Evolutionary conservation across 768 basidiomycete species (phyloP).

Genomic region (Sistotremastrum suecicum): DNA sequence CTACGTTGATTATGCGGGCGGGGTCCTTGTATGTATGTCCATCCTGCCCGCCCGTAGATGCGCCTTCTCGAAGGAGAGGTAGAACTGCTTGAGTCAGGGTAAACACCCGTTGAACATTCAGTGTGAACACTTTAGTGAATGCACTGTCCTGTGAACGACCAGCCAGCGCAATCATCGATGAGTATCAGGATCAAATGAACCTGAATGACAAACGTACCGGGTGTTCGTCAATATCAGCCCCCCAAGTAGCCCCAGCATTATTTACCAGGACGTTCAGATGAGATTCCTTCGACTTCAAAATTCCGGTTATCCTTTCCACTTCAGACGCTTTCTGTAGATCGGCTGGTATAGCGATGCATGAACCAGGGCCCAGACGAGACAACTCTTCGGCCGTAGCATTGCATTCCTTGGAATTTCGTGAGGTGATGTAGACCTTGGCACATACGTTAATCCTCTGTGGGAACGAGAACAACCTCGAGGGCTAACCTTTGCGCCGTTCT

Average conservation of each 20-base stretch:
- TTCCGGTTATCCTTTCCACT: conserved; percentile 36
- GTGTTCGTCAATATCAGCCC: conserved; percentile 29
- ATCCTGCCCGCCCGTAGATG: conserved; percentile 23
- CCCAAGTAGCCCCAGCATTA: conserved; percentile 51
- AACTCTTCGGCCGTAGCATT: conserved; percentile 37
- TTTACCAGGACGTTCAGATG: conserved; percentile 46
- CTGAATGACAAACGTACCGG: conserved; percentile 19
- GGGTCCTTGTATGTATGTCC: conserved; percentile 28
- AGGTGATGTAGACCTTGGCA: conserved; percentile 45
- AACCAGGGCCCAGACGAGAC: conserved; percentile 36
- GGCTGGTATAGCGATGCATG: conserved; percentile 38
- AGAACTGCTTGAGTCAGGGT: conserved; percentile 46
- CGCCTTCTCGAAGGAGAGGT: conserved; percentile 38
- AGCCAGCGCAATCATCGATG: conserved; percentile 2
- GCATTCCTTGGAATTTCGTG: conserved; percentile 39
- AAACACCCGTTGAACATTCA: conserved; percentile 53
- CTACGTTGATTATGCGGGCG: conserved; percentile 46
- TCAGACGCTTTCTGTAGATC: conserved; percentile 40
- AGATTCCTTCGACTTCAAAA: conserved; percentile 36
- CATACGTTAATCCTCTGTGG: conserved; percentile 2
- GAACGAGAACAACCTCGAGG: conserved; percentile 1
- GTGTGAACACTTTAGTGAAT: conserved; percentile 44
- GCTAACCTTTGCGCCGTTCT: conserved; percentile 41
- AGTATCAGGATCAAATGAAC: conserved; percentile 5
- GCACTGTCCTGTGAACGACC: conserved; percentile 30